Percentiles rank a stretch among this genome's conserved stretches.
phyloP scores from a whole-genome alignment of 768 basidiomycete genomes.

The Boletus sp. region DNA sequence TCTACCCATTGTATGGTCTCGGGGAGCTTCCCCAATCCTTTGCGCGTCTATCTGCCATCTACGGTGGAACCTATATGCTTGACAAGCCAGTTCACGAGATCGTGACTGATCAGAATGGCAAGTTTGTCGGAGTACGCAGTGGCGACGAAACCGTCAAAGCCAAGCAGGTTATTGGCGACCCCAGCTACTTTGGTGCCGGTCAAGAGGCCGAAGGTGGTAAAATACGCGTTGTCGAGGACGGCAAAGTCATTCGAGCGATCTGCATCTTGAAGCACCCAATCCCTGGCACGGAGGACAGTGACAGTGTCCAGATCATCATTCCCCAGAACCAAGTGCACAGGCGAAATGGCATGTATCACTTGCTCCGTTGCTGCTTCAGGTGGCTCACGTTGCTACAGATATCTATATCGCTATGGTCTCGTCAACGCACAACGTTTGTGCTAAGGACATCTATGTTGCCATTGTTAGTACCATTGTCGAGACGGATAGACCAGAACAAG shows the following conservation, averaged over 20 bases:
- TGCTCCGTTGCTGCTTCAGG: not conserved
- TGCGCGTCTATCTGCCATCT: conserved; percentile 96
- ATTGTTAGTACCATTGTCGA: conserved; percentile 99
- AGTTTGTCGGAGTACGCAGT: conserved; percentile 90
- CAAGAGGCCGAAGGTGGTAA: conserved; percentile 66
- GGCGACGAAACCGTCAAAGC: conserved; percentile 93
- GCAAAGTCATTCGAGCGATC: conserved; percentile 94
- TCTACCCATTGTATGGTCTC: conserved; percentile 97
- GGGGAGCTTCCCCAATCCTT: conserved; percentile 99
- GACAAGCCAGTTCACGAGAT: conserved; percentile 93
- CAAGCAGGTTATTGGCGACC: conserved; percentile 97
- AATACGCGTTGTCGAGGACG: conserved; percentile 85
- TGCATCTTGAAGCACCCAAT: conserved; percentile 98
- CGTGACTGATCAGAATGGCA: conserved; percentile 80
- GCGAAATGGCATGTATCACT: conserved; percentile 70
- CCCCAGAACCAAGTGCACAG: conserved; percentile 97
- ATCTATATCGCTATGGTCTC: conserved; percentile 99
- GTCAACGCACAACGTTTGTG: conserved; percentile 95
- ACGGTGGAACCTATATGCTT: conserved; percentile 99
- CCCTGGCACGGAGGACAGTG: conserved; percentile 92
- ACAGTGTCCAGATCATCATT: conserved; percentile 96
- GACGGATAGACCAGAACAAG: conserved; percentile 86
- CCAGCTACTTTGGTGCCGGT: conserved; percentile 91
- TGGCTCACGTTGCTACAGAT: conserved; percentile 49
- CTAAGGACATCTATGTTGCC: conserved; percentile 92